Evolutionary conservation across 148 eudicot species (phyloP).

Genomic region (Camellia granthamiana): DNA sequence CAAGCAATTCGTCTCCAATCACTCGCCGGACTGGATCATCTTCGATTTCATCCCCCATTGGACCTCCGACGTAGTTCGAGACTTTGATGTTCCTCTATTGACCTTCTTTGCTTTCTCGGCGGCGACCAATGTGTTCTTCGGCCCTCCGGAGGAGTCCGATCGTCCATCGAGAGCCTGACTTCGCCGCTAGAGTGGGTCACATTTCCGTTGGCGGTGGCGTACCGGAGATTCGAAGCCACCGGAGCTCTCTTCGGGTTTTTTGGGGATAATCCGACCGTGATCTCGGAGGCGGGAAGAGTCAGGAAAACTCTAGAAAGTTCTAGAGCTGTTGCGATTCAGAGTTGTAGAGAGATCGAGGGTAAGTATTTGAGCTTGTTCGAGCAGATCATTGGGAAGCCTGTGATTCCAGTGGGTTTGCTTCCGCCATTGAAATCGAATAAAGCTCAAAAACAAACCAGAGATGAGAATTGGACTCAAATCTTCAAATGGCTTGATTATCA

Average conservation of each 20-base stretch:
- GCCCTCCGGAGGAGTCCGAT: slow-evolving; percentile 12
- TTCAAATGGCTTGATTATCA: too few species aligned
- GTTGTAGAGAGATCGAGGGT: slow-evolving; percentile 19
- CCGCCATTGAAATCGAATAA: too few species aligned
- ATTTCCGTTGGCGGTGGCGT: slow-evolving; percentile 13
- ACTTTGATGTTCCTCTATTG: background rate
- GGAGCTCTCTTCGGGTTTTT: background rate
- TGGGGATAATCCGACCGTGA: slow-evolving; percentile 1
- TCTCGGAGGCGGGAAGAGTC: background rate
- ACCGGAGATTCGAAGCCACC: slow-evolving; percentile 6
- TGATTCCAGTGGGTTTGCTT: too few species aligned
- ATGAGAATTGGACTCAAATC: too few species aligned
- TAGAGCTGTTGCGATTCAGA: background rate
- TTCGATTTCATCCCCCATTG: background rate
- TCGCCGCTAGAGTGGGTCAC: slow-evolving; percentile 12
- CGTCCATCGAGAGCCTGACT: slow-evolving; percentile 11
- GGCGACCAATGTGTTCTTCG: slow-evolving; percentile 2
- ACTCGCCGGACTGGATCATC: slow-evolving; percentile 25
- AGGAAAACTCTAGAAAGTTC: background rate
- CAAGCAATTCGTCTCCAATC: background rate
- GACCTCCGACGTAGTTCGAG: slow-evolving; percentile 9
- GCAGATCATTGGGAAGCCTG: background rate
- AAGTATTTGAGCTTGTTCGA: background rate
- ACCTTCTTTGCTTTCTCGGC: slow-evolving; percentile 11
- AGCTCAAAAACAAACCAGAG: too few species aligned